Percentiles rank a stretch among this genome's conserved stretches.
phyloP scores from a whole-genome alignment of 306 rosid species.

The Fragaria nilgerrensis region DNA sequence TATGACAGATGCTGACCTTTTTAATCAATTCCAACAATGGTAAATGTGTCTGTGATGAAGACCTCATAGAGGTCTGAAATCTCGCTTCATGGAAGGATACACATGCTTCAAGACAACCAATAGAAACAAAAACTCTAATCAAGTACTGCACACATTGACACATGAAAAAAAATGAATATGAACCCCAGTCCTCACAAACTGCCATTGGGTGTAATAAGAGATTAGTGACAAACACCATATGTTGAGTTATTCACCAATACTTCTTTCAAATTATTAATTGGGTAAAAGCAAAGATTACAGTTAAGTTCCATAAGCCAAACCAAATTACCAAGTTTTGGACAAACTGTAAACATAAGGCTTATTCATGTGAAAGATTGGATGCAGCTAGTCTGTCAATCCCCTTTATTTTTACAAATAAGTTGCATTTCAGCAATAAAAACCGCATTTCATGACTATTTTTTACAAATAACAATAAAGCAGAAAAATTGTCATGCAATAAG shows the following conservation, averaged over 20 bases:
- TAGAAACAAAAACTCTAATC: slow-evolving; percentile 41
- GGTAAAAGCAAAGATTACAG: neutral
- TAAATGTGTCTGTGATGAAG: slow-evolving; percentile 57
- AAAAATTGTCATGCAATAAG: neutral
- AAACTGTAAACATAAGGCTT: neutral
- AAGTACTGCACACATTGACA: slow-evolving; percentile 40
- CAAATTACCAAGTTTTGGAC: neutral
- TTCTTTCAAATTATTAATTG: neutral
- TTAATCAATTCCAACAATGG: slow-evolving; percentile 59
- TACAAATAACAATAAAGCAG: neutral
- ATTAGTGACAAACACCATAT: neutral
- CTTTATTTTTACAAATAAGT: neutral
- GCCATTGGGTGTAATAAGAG: neutral
- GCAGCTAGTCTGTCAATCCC: neutral
- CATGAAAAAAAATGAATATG: slow-evolving; percentile 17
- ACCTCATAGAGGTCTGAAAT: slow-evolving; percentile 68
- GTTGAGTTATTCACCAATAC: neutral
- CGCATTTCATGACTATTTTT: neutral
- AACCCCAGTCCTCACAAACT: neutral
- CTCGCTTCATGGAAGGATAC: slow-evolving; percentile 41
- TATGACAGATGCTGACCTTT: slow-evolving; percentile 51
- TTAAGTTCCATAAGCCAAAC: neutral
- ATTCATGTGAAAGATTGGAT: neutral
- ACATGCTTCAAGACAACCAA: slow-evolving; percentile 58
- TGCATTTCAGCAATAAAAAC: neutral